A percentile compares a stretch with the other conserved stretches of the same genome.
phyloP scores from a whole-genome alignment of 1,284 basidiomycete genomes.

The Leccinum insigne region DNA sequence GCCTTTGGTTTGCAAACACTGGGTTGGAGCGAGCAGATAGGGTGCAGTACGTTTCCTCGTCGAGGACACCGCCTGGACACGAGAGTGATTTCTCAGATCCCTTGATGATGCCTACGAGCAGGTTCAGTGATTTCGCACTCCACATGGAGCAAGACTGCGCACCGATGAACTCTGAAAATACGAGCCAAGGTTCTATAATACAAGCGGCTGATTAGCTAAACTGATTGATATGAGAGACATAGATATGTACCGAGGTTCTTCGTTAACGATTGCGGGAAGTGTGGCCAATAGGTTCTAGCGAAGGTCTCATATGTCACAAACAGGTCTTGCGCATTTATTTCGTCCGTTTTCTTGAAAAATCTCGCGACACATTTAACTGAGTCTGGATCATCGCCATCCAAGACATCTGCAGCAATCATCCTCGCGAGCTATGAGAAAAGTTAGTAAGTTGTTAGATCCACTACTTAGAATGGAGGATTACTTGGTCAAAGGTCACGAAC shows the following conservation, averaged over 20 bases:
- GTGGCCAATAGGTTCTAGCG: slow-evolving; percentile 58
- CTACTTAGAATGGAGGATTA: slow-evolving; percentile 28
- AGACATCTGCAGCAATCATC: slow-evolving; percentile 26
- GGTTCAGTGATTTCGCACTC: not conserved
- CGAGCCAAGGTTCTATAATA: slow-evolving; percentile 54
- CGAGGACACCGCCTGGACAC: slow-evolving; percentile 40
- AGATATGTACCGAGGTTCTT: slow-evolving; percentile 52
- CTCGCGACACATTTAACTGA: slow-evolving; percentile 3
- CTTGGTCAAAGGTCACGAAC: slow-evolving; percentile 67
- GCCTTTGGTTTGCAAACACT: slow-evolving; percentile 52
- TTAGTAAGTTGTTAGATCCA: slow-evolving; percentile 3
- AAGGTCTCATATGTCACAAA: slow-evolving; percentile 55
- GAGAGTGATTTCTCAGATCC: slow-evolving; percentile 56
- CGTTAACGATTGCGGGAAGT: slow-evolving; percentile 54
- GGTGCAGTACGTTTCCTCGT: slow-evolving; percentile 43
- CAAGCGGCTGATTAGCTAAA: not conserved
- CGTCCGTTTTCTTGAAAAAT: slow-evolving; percentile 18
- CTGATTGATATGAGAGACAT: not conserved
- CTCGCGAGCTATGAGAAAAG: slow-evolving; percentile 9
- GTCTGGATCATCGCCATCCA: slow-evolving; percentile 13
- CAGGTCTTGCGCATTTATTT: slow-evolving; percentile 19
- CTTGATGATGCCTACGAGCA: slow-evolving; percentile 58
- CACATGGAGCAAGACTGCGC: slow-evolving; percentile 4
- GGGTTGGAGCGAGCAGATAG: slow-evolving; percentile 54
- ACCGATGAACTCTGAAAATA: slow-evolving; percentile 74